Percentiles rank a stretch among this genome's conserved stretches.
phyloP scores from a whole-genome alignment of 345 rosid species.

The Gossypium stocksii region DNA sequence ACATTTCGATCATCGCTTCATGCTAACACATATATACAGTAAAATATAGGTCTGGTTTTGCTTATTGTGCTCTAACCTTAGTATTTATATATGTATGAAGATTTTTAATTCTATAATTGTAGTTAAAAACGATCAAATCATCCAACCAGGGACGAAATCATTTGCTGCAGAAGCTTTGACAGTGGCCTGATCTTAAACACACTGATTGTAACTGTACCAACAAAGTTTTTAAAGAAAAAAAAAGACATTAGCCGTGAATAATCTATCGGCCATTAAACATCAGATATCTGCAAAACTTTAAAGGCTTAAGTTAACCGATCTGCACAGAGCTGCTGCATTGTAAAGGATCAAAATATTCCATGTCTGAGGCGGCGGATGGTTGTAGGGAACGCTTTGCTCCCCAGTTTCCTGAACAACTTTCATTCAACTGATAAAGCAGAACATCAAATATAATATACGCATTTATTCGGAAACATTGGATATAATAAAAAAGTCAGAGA shows the following conservation, averaged over 20 bases:
- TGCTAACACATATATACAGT: not conserved
- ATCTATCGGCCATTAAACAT: not conserved
- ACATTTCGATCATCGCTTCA: not conserved
- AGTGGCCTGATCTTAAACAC: slow-evolving; percentile 18
- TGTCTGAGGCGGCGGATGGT: not conserved
- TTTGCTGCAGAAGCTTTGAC: slow-evolving; percentile 31
- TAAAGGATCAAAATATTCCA: slow-evolving; percentile 29
- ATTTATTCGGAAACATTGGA: too few relatives aligned
- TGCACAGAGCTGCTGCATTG: slow-evolving; percentile 29
- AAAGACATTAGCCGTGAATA: not conserved
- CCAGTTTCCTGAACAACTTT: not conserved
- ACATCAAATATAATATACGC: too few relatives aligned
- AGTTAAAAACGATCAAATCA: slow-evolving; percentile 23
- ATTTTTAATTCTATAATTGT: not conserved
- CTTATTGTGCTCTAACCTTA: not conserved
- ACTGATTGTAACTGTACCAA: slow-evolving; percentile 22
- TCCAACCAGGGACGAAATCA: slow-evolving; percentile 37
- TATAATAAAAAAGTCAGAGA: not conserved
- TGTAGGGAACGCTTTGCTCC: not conserved
- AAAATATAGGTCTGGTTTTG: not conserved
- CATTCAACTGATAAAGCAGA: not conserved
- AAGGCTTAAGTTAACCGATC: slow-evolving; percentile 22
- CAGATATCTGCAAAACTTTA: not conserved
- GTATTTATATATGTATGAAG: not conserved
- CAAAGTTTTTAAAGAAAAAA: not conserved